phyloP scores from a whole-genome alignment of 805 yeast genomes.

The Spathaspora passalidarum region DNA sequence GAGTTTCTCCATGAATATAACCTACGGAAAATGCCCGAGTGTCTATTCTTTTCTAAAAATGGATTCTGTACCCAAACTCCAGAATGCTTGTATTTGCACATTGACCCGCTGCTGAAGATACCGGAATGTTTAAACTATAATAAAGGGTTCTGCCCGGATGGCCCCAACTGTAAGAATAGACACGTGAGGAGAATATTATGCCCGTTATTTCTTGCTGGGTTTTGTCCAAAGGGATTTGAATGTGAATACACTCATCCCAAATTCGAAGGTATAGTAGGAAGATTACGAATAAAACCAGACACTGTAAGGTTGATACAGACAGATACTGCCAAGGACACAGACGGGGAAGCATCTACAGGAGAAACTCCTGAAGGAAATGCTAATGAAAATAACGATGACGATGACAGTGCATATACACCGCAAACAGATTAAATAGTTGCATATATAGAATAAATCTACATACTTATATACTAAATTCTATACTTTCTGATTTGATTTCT shows the following conservation, averaged over 20 bases:
- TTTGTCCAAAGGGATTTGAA: constrained; percentile 84
- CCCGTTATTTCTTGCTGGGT: constrained; percentile 80
- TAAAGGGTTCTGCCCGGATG: constrained; percentile 88
- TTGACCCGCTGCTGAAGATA: constrained; percentile 84
- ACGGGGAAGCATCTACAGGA: background rate
- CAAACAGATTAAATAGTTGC: background rate
- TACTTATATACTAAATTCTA: constrained; percentile 38
- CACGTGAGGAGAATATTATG: constrained; percentile 78
- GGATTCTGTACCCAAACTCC: constrained; percentile 90
- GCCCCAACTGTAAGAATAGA: constrained; percentile 79
- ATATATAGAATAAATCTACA: background rate
- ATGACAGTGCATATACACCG: background rate
- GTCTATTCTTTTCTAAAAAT: constrained; percentile 77
- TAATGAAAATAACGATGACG: background rate
- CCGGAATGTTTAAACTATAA: constrained; percentile 84
- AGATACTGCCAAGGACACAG: background rate
- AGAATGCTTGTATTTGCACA: constrained; percentile 89
- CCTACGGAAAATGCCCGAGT: constrained; percentile 93
- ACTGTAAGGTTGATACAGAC: constrained; percentile 1
- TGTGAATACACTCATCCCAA: constrained; percentile 84
- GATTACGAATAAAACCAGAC: constrained; percentile 44
- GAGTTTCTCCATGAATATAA: constrained; percentile 96
- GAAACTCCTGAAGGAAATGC: background rate
- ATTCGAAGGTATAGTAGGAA: constrained; percentile 48
- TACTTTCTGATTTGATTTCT: constrained; percentile 58